Base-by-base conservation (phyloP, 306 rosid genomes). In the Vigna radiata region DNA sequence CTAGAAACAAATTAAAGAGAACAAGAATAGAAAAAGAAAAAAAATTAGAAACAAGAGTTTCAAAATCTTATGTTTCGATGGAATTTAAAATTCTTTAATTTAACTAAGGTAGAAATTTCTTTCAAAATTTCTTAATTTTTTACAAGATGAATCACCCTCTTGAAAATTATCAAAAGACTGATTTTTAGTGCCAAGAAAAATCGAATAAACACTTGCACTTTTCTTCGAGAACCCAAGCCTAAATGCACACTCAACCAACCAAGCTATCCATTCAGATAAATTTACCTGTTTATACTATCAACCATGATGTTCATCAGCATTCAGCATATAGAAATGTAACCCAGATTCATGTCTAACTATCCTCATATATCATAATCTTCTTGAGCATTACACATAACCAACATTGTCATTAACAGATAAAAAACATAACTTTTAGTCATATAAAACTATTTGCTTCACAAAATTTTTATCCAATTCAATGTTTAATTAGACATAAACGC, bases 401-500 rank as follows among this genome's bases (percentile, higher is more conserved):
- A 65, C 72, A 60, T 6, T 25, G 82, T 73, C 43, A 61, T 14
- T 54, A 25, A 58, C 16, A 71, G 75, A 79, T 75, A 33, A 68
- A 78, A 50, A 70, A 61, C 72, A 53, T 46, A 46, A 77, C 60
- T 73, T 19, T 14, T 19, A 75, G 74, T 54, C 61, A 50, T 58
- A 61, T 61, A 83, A 81, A 74, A 67, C 82, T 64, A 79, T 77
- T 74, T 50, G 82, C 84, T 77, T 31, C 80, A 84, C 85, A 87
- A 86, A 80, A 87, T 70, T 66, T 85, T 63, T 83, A 60, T 47
- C 25, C 46, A 50, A 46, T 62, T 60, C 44, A 17, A 39, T 76
- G 41, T 70, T 70, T 73, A 79, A 78, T 84, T 73, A 96, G 83
- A 96, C 99, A 81, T 89, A 96, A 80, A 96, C 96, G 50, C 98